Conservation (phyloP, 163 green algal species). For the Chlamydomonas reinhardtii region DNA sequence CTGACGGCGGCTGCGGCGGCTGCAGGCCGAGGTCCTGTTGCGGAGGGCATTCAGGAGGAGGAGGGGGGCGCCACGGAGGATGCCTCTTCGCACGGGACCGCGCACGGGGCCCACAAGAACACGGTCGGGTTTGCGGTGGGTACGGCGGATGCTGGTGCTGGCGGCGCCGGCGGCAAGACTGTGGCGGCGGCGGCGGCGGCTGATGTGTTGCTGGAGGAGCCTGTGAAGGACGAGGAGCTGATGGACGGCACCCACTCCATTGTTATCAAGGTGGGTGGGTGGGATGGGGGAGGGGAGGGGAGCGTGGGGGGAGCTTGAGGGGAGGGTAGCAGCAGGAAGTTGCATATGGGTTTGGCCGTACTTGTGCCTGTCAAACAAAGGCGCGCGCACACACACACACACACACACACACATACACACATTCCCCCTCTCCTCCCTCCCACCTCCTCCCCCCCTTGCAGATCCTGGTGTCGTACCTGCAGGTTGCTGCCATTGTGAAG, state of each 20-base stretch:
- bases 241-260: conserved; percentile 23
- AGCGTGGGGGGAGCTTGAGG: not conserved
- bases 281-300: not conserved
- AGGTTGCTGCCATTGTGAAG: conserved; percentile 44
- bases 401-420: not conserved
- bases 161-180: no score
- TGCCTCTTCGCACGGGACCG: no score
- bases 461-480: conserved; percentile 50
- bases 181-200: not conserved
- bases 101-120: no score
- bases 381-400: no score
- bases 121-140: no score
- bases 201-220: not conserved
- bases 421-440: not conserved
- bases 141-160: no score
- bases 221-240: conserved; percentile 28
- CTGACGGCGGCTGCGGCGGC: no score
- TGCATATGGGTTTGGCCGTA: no score
- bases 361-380: no score
- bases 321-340: no score
- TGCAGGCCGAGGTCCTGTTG: no score
- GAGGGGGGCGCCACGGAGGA: not conserved
- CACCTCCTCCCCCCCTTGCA: not conserved
- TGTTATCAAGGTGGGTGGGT: conserved; percentile 41
- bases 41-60: not conserved